phyloP scores from a whole-genome alignment of 495 filamentous ascomycete species.

The Pyronema domesticum region DNA sequence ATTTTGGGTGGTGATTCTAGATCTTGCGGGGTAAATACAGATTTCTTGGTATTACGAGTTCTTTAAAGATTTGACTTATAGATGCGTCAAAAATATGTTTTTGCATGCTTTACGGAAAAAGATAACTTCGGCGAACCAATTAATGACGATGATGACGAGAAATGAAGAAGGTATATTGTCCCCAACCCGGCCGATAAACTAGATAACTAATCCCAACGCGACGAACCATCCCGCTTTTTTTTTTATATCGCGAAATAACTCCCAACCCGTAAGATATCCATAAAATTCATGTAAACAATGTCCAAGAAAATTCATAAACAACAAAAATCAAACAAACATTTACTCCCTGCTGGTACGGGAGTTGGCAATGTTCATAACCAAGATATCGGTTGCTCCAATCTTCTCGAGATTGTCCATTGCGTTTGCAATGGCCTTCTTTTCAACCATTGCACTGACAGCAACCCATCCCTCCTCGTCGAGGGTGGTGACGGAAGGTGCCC shows the following conservation, averaged over 20 bases:
- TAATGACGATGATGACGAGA: not conserved
- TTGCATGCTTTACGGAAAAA: too few relatives aligned
- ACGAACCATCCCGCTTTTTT: not conserved
- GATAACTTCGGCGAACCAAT: not conserved
- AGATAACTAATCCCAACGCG: not conserved
- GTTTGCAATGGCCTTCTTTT: slow-evolving; percentile 68
- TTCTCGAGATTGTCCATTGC: slow-evolving; percentile 78
- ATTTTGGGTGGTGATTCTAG: too few relatives aligned
- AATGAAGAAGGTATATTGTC: not conserved
- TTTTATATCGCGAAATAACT: not conserved
- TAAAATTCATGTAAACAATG: not conserved
- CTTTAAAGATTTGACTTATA: too few relatives aligned
- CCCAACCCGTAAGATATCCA: too few relatives aligned
- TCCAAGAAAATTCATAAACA: not conserved
- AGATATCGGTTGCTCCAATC: slow-evolving; percentile 70
- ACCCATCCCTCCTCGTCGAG: slow-evolving; percentile 86
- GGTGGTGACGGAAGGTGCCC: slow-evolving; percentile 74
- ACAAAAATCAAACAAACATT: not conserved
- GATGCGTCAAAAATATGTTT: too few relatives aligned
- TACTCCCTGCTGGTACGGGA: slow-evolving; percentile 33
- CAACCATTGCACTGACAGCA: slow-evolving; percentile 82
- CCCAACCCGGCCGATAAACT: not conserved
- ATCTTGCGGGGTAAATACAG: too few relatives aligned
- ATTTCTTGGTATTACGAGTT: too few relatives aligned
- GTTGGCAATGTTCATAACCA: slow-evolving; percentile 78